Percentiles rank a stretch among this genome's conserved stretches.
Evolutionary conservation across 768 basidiomycete genomes (phyloP).

Genomic region (Naganishia randhawae): DNA sequence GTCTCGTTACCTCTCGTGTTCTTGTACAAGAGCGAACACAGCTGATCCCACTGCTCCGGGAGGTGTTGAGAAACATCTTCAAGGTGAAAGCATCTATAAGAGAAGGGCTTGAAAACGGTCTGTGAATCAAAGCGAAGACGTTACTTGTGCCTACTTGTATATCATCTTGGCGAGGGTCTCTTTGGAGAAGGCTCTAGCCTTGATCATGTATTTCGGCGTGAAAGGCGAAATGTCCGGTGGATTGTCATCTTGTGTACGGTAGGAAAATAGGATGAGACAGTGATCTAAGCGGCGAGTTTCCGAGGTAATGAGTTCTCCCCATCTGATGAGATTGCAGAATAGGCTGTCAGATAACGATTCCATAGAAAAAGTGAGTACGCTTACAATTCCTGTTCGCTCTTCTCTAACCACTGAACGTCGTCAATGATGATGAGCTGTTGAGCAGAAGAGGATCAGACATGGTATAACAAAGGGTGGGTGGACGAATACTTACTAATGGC

Average conservation of each 20-base stretch:
- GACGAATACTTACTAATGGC: constrained; percentile 26
- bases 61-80: constrained; percentile 6
- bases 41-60: constrained; percentile 11
- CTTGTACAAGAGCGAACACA: constrained; percentile 31
- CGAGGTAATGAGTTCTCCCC: constrained; percentile 20
- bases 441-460: not conserved
- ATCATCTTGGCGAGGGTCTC: not conserved
- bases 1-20: constrained; percentile 32
- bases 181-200: constrained; percentile 17
- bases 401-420: constrained; percentile 41
- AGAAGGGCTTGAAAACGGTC: not conserved
- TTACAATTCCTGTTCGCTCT: constrained; percentile 23
- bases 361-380: not conserved
- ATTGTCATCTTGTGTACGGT: constrained; percentile 27
- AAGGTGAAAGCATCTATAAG: constrained; percentile 20
- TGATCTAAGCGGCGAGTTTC: constrained; percentile 28
- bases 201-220: constrained; percentile 19
- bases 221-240: constrained; percentile 23
- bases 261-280: constrained; percentile 34
- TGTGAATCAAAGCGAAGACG: not conserved
- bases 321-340: not conserved
- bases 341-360: not conserved
- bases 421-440: constrained; percentile 34
- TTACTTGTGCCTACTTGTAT: not conserved
- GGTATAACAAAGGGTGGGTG: not conserved